Conservation (phyloP, 2,329 filamentous ascomycete genomes). For the Aspergillus piperis region DNA sequence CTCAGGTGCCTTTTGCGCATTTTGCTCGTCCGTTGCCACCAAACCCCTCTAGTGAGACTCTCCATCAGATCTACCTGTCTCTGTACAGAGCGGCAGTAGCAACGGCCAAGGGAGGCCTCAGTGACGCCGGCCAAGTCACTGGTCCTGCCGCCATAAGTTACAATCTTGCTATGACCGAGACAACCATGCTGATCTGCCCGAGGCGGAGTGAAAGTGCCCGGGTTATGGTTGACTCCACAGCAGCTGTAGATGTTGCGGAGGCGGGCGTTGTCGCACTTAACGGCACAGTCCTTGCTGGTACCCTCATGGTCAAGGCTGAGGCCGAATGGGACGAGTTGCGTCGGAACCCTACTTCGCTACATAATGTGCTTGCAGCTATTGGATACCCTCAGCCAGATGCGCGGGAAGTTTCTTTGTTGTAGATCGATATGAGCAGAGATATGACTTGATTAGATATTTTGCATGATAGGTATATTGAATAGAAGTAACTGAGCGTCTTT, state of each 20-base stretch:
- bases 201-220: constrained; percentile 48
- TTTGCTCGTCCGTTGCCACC: constrained; percentile 47
- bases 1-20: constrained; percentile 52
- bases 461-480: background rate
- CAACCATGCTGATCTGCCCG: constrained; percentile 57
- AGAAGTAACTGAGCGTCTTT: too few relatives aligned
- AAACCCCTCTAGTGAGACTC: constrained; percentile 40
- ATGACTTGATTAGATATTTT: background rate
- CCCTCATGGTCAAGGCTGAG: constrained; percentile 60
- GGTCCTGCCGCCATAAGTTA: constrained; percentile 56
- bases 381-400: constrained; percentile 39
- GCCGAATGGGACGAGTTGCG: constrained; percentile 55
- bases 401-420: constrained; percentile 22
- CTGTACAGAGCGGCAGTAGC: constrained; percentile 44
- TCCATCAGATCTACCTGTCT: constrained; percentile 43
- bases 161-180: constrained; percentile 59
- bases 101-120: constrained; percentile 26
- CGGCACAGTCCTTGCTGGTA: constrained; percentile 59
- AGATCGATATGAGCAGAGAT: background rate
- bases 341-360: constrained; percentile 43
- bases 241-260: constrained; percentile 31
- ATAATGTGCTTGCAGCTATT: constrained; percentile 45
- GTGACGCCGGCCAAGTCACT: constrained; percentile 22
- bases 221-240: constrained; percentile 42
- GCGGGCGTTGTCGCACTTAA: constrained; percentile 54